A percentile compares a stretch with the other conserved stretches of the same genome.
These are phyloP conservation scores for Aureobasidium uvarum DNA, from an alignment of 2,329 filamentous ascomycete species.

Conservation along the genomic window DNA sequence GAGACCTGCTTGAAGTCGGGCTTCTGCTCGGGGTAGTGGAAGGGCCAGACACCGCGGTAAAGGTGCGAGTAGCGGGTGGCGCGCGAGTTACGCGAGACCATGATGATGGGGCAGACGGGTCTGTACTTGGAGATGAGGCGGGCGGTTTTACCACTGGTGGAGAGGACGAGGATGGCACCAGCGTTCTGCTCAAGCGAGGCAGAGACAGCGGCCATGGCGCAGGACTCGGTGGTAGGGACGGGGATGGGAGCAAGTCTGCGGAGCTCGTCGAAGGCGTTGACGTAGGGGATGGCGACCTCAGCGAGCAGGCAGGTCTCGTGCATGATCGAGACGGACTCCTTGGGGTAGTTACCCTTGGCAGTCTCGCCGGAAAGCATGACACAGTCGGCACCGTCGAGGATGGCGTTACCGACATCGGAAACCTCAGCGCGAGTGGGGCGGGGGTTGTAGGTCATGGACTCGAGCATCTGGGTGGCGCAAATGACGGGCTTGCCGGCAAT, in stretches of 20 bases:
- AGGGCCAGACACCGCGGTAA: slow-evolving; percentile 97
- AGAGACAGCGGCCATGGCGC: slow-evolving; percentile 92
- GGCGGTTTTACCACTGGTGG: slow-evolving; percentile 89
- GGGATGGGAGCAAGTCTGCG: slow-evolving; percentile 79
- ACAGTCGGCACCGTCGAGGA: slow-evolving; percentile 96
- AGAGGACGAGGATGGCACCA: slow-evolving; percentile 91
- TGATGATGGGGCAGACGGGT: slow-evolving; percentile 98
- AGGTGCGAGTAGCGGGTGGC: slow-evolving; percentile 89
- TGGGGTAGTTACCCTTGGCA: slow-evolving; percentile 93
- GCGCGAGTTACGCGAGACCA: slow-evolving; percentile 85
- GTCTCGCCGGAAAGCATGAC: slow-evolving; percentile 99
- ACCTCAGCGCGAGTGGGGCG: slow-evolving; percentile 97
- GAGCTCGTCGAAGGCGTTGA: slow-evolving; percentile 95
- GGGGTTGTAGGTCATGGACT: slow-evolving; percentile 99
- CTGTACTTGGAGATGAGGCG: slow-evolving; percentile 97
- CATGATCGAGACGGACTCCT: slow-evolving; percentile 94
- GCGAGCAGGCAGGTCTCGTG: slow-evolving; percentile 95
- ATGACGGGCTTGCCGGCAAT: slow-evolving; percentile 98
- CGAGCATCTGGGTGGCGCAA: slow-evolving; percentile 98
- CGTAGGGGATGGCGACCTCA: slow-evolving; percentile 95
- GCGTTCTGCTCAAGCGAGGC: slow-evolving; percentile 95
- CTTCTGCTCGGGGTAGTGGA: slow-evolving; percentile 90
- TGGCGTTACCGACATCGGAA: slow-evolving; percentile 96
- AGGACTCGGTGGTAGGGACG: slow-evolving; percentile 85
- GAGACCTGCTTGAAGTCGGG: slow-evolving; percentile 89